Percentiles rank a stretch among this genome's conserved stretches.
These are phyloP conservation scores for Aureobasidium leucospermi DNA, from an alignment of 2,329 filamentous ascomycete species.

Conservation along the genomic window DNA sequence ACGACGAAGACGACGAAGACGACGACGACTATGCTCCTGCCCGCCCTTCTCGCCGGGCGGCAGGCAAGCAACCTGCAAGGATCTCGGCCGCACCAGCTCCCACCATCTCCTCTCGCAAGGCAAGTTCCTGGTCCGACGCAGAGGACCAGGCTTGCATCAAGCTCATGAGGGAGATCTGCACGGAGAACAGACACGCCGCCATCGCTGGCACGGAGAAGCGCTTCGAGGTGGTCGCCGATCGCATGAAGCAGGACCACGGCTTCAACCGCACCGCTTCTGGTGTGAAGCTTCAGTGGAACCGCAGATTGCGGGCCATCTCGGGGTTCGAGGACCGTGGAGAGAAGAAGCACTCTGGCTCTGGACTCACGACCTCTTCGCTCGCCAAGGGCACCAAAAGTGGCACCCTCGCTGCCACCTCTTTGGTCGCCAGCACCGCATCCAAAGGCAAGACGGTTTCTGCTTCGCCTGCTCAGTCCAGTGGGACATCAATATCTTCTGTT, in stretches of 20 bases:
- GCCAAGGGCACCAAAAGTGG: not conserved
- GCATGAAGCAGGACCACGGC: not conserved
- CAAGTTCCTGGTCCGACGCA: conserved; percentile 6
- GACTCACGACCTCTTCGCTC: conserved; percentile 5
- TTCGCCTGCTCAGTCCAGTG: not conserved
- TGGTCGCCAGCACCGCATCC: not conserved
- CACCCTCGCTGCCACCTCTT: not conserved
- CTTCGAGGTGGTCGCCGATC: not conserved
- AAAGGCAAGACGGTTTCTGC: not conserved
- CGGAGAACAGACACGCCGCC: not conserved
- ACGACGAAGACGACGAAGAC: conserved; percentile 7
- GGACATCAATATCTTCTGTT: not conserved
- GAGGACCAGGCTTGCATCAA: conserved; percentile 12
- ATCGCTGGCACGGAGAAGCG: conserved; percentile 5
- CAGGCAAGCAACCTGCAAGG: not conserved
- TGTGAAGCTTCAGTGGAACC: conserved; percentile 16
- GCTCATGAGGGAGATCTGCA: conserved; percentile 5
- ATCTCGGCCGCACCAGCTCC: not conserved
- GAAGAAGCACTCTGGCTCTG: not conserved
- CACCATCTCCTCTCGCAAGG: not conserved
- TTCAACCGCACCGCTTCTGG: conserved; percentile 8
- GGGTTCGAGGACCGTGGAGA: conserved; percentile 10
- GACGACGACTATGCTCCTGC: not conserved
- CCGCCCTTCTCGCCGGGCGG: not conserved
- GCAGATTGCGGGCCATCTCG: conserved; percentile 7